A percentile compares a stretch with the other conserved stretches of the same genome.
phyloP scores from a whole-genome alignment of 805 yeast genomes.

The Zygoascus tannicola region DNA sequence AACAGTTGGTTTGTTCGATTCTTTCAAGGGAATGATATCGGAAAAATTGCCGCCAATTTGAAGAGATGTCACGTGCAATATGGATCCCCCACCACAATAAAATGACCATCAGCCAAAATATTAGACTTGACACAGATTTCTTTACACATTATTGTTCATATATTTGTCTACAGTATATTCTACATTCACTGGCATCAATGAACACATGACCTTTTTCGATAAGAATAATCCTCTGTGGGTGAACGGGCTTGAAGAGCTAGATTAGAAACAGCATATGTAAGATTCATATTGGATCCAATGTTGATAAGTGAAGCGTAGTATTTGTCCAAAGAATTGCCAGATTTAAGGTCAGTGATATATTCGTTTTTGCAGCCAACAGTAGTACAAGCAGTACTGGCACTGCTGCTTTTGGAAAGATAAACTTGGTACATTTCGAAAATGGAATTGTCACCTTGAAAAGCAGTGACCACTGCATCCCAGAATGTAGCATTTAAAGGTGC shows the following conservation, averaged over 20 bases:
- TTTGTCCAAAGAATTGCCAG: constrained; percentile 1
- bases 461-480: constrained; percentile 37
- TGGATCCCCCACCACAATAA: too few relatives aligned
- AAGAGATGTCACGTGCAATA: too few relatives aligned
- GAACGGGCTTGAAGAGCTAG: too few relatives aligned
- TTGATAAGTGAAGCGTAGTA: neutral
- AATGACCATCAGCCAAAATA: too few relatives aligned
- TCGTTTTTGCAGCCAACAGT: neutral
- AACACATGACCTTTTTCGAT: constrained; percentile 1
- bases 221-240: neutral
- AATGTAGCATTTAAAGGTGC: constrained; percentile 5
- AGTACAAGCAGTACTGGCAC: neutral
- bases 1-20: too few relatives aligned
- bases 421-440: neutral
- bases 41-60: too few relatives aligned
- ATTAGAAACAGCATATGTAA: neutral
- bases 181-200: too few relatives aligned
- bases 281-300: neutral
- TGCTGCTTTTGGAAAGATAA: neutral
- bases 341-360: neutral
- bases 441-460: constrained; percentile 36
- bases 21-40: too few relatives aligned
- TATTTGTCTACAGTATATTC: too few relatives aligned
- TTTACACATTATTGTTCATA: too few relatives aligned
- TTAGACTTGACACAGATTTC: too few relatives aligned